Conservation (phyloP, 345 rosid species). For the Psidium friedrichsthalianum region DNA sequence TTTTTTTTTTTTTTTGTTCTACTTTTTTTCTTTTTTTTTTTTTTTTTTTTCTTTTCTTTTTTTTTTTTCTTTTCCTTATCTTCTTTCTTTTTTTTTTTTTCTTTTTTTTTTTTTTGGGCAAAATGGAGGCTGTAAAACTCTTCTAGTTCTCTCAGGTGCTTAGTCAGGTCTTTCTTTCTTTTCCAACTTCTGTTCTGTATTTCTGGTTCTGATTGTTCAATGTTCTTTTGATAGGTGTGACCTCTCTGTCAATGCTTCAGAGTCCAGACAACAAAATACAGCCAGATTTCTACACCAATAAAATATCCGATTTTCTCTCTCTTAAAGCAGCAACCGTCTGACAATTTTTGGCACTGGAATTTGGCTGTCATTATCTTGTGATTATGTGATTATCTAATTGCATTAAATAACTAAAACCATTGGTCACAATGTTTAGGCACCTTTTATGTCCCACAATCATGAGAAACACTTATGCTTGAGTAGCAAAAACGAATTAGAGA, state of each 20-base stretch:
- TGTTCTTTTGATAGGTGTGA: constrained; percentile 41
- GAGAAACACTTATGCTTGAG: background rate
- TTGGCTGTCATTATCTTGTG: background rate
- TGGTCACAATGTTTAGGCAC: background rate
- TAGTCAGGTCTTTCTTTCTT: background rate
- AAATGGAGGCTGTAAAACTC: constrained; percentile 91
- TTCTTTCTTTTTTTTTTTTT: too few relatives aligned
- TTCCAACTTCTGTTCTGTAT: background rate
- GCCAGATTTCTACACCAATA: constrained; percentile 81
- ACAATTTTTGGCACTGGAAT: background rate
- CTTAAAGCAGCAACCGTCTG: constrained; percentile 63
- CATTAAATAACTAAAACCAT: background rate
- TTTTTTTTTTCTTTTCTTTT: too few relatives aligned
- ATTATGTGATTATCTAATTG: background rate
- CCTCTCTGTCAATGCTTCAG: constrained; percentile 61
- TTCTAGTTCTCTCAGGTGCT: constrained; percentile 87
- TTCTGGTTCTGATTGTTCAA: background rate
- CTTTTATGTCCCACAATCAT: background rate
- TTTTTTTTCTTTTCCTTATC: too few relatives aligned
- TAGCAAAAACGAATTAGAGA: background rate
- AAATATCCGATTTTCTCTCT: constrained; percentile 73
- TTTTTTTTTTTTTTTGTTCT: too few relatives aligned
- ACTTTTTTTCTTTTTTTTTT: too few relatives aligned
- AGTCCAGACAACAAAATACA: constrained; percentile 61
- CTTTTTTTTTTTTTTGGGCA: too few relatives aligned